Evolutionary conservation across 78 protist genomes (phyloP).

Genomic region (Capsaspora owczarzaki): DNA sequence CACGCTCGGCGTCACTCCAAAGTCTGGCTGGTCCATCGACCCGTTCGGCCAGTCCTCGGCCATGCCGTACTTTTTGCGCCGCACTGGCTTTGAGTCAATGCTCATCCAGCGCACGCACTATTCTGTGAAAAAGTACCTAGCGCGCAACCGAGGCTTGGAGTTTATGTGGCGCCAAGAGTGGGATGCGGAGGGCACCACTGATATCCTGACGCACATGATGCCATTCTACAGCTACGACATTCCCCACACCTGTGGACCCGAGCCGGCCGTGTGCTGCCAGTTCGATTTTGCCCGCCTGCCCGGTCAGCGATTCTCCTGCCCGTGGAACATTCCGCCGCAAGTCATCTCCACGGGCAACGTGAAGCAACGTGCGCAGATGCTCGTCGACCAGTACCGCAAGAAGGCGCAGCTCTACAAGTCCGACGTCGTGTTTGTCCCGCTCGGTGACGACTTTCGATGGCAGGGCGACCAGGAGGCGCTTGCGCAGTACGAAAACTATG

Average conservation of each 20-base stretch:
- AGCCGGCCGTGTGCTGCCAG: conserved; percentile 8
- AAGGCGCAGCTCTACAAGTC: conserved; percentile 15
- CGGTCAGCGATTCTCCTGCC: not conserved
- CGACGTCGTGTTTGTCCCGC: conserved; percentile 31
- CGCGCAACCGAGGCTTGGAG: conserved; percentile 32
- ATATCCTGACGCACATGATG: conserved; percentile 38
- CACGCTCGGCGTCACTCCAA: conserved; percentile 31
- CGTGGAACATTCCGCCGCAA: not conserved
- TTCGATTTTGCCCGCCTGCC: conserved; percentile 3
- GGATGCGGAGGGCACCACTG: not conserved
- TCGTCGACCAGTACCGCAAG: conserved; percentile 2
- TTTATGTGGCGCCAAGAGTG: conserved; percentile 58
- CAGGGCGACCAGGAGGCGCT: not conserved
- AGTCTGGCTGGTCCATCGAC: conserved; percentile 71
- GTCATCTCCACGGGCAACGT: not conserved
- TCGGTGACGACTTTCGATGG: conserved; percentile 57
- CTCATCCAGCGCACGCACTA: conserved; percentile 48
- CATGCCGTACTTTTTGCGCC: conserved; percentile 27
- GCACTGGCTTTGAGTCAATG: conserved; percentile 40
- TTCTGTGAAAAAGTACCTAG: not conserved
- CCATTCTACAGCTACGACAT: conserved; percentile 12
- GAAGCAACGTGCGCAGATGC: not conserved
- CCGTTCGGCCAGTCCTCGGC: conserved; percentile 68
- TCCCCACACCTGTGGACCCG: conserved; percentile 35
- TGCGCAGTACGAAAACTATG: conserved; percentile 26